Evolutionary conservation across 2,329 filamentous ascomycete genomes (phyloP), one percentile per base, ranked within the genome.

Genomic region (Zasmidium angulare): DNA sequence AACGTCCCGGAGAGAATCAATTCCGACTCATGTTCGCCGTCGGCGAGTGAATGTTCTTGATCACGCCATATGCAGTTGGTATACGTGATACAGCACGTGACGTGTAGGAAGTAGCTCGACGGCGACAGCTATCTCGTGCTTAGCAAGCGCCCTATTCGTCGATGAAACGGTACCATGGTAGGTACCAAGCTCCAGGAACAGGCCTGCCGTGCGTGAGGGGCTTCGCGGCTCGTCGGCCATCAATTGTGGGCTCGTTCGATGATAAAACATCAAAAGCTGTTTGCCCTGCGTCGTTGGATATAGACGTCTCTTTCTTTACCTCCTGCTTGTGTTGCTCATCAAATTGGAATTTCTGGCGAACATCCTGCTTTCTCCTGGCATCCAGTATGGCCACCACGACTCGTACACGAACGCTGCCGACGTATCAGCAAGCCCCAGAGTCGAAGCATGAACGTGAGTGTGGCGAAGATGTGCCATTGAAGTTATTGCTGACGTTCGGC

Each of bases 381-480:
- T 49, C 23, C 55, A 58, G 20, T 3, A 67, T 67, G 65, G 55
- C 63, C 9, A 66, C 65, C 17, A 50, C 50, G 19, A 65, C 61
- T 1, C 56, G 63, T 40, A 67, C 63, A 14, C 49, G 50, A 21
- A 22, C 36, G 10, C 54, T 67, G 20, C 64, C 62, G 6, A 50
- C 29, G 11, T 68, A 68, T 57, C 60, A 68, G 46, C 64, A 66
- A 50, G 60, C 58, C 1, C 48, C 56, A 19, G 66, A 68, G 47
- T 66, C 64, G 2, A 62, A 65, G 46, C 59, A 66, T 46, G 63
- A 68, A 7, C 56, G 54, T 58, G 24, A 43, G 56, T 50, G 36
- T 43, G 3, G 11, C 24, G 14, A 1, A 36, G 14, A 12, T 23
- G 36, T 12, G 14, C 40, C 7, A 12, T 12, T 46, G 4, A 12